Evolutionary conservation across 768 basidiomycete species (phyloP).

Genomic region (Crassisporium funariophilum): DNA sequence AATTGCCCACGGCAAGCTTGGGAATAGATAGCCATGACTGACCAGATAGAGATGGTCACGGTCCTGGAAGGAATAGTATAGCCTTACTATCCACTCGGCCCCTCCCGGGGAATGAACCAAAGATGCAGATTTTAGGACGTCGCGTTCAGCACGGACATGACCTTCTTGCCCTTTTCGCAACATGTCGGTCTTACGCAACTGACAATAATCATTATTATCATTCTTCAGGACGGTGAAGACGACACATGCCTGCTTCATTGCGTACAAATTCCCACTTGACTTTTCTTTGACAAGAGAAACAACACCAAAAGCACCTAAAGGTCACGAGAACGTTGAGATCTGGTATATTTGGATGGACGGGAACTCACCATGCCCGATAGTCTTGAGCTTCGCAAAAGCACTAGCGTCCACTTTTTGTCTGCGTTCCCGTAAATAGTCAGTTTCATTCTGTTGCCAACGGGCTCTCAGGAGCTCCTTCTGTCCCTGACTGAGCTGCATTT

Average conservation of each 20-base stretch:
- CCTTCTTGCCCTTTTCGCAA: conserved; percentile 96
- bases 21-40: conserved; percentile 34
- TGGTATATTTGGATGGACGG: conserved; percentile 16
- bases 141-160: conserved; percentile 94
- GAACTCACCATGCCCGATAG: conserved; percentile 84
- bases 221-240: background rate
- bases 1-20: conserved; percentile 31
- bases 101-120: conserved; percentile 70
- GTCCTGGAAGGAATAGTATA: conserved; percentile 95
- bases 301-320: conserved; percentile 95
- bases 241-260: conserved; percentile 88
- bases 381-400: conserved; percentile 88
- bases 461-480: conserved; percentile 74
- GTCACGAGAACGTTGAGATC: conserved; percentile 23
- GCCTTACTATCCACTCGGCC: conserved; percentile 92
- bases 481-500: conserved; percentile 66
- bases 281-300: conserved; percentile 90
- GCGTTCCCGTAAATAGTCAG: conserved; percentile 83
- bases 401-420: conserved; percentile 81
- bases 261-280: conserved; percentile 77
- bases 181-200: conserved; percentile 91
- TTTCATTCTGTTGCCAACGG: conserved; percentile 87
- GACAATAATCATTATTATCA: conserved; percentile 21
- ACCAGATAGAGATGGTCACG: conserved; percentile 94
- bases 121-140: conserved; percentile 89